Evolutionary conservation across 257 asterid genomes (phyloP), one percentile per base, ranked within the genome.

Genomic region (Rehmannia glutinosa): DNA sequence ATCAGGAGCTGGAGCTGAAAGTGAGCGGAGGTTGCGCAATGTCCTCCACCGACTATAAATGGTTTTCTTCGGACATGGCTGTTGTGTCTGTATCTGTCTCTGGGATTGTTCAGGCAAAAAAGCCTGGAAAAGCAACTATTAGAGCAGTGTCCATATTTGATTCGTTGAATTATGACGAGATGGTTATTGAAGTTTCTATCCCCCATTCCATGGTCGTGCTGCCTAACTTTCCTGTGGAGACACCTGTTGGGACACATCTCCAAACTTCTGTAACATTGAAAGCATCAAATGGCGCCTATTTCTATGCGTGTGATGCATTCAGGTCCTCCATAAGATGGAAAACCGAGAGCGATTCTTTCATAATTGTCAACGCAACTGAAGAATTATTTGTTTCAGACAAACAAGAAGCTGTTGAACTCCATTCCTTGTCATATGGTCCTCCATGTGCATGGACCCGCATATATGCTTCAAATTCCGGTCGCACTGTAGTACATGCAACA

Each of bases 11-110:
- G 69, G 96, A 92, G 82, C 87, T 92, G 50, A 80, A 67, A 82
- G 98, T 83, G 70, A 78, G 50, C 33, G 98, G 97, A 51, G 98
- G 98, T 49, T 92, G 98, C 77, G 92, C 91, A 11, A 81, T 86
- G 92, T 73, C 87, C 42, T 76, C 91, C 25, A 81, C 85, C 77
- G 97, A 92, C 77, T 92, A 85, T 72, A 90, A 83, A 73, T 92
- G 98, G 98, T 73, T 84, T 71, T 89, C 97, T 73, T 89, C 91
- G 0, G 95, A 89, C 80, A 78, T 79, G 86, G 61, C 82, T 67
- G 60, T 72, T 71, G 91, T 87, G 21, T 89, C 95, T 28, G 97
- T 86, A 30, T 90, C 98, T 66, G 89, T 84, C 66, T 85, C 91
- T 39, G 98, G 98, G 56, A 68, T 83, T 41, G 81, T 89, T 46